Conservation (phyloP, 768 basidiomycete genomes). For the Ramaria rubella region DNA sequence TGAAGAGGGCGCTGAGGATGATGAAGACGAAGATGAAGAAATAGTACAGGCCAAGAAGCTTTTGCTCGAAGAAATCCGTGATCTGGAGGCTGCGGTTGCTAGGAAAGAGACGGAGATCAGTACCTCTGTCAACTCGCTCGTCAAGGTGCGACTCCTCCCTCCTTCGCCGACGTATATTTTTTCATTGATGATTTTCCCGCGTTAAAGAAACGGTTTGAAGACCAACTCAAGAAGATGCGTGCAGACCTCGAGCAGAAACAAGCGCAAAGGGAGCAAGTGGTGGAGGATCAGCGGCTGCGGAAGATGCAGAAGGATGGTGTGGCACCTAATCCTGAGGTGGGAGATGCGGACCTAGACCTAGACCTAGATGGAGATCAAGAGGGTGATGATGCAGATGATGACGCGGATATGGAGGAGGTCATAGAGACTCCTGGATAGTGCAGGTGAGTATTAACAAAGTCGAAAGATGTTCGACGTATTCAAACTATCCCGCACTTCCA, state of each 20-base stretch:
- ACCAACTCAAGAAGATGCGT: slow-evolving; percentile 80
- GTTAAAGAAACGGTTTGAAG: slow-evolving; percentile 82
- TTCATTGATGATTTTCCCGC: background rate
- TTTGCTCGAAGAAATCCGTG: slow-evolving; percentile 82
- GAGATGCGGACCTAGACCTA: slow-evolving; percentile 46
- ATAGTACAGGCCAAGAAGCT: slow-evolving; percentile 66
- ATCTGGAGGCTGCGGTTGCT: slow-evolving; percentile 79
- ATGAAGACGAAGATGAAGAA: slow-evolving; percentile 79
- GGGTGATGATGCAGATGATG: slow-evolving; percentile 29
- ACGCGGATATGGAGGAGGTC: slow-evolving; percentile 11
- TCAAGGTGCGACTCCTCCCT: slow-evolving; percentile 49
- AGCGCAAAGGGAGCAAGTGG: slow-evolving; percentile 71
- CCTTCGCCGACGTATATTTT: background rate
- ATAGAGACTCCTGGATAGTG: background rate
- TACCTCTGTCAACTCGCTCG: slow-evolving; percentile 78
- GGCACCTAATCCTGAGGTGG: slow-evolving; percentile 22
- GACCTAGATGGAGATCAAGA: slow-evolving; percentile 35
- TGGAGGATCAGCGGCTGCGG: slow-evolving; percentile 53
- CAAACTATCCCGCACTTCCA: too few species aligned
- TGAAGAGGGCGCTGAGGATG: slow-evolving; percentile 40
- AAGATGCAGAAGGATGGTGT: slow-evolving; percentile 39
- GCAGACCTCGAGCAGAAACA: slow-evolving; percentile 82
- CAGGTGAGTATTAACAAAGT: background rate
- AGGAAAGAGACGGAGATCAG: slow-evolving; percentile 82
- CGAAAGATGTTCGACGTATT: too few species aligned